A percentile compares a stretch with the other conserved stretches of the same genome.
Evolutionary conservation across 176 grass and related monocot species (phyloP).

Genomic region (Ensete ventricosum): DNA sequence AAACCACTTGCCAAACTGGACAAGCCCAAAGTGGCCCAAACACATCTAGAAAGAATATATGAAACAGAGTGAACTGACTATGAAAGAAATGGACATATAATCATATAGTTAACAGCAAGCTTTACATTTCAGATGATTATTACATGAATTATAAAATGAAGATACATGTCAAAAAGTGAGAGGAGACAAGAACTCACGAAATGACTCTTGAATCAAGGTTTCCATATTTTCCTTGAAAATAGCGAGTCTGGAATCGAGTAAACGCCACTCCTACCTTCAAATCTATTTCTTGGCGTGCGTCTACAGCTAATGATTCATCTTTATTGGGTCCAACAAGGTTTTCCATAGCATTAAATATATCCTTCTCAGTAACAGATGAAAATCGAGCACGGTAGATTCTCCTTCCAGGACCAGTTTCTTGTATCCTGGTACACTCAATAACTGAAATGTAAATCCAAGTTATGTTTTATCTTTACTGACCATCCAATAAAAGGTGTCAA

Average conservation of each 20-base stretch:
- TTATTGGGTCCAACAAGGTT: slow-evolving; percentile 80
- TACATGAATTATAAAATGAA: not conserved
- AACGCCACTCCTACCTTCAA: slow-evolving; percentile 96
- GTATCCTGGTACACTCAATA: slow-evolving; percentile 74
- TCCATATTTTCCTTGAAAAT: slow-evolving; percentile 96
- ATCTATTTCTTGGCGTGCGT: slow-evolving; percentile 97
- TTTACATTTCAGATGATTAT: not conserved
- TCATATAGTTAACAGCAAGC: not conserved
- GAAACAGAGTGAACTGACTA: no score
- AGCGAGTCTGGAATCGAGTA: slow-evolving; percentile 95
- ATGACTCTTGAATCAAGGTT: slow-evolving; percentile 99
- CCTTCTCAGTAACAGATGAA: slow-evolving; percentile 89
- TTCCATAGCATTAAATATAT: slow-evolving; percentile 72
- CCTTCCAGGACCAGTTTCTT: slow-evolving; percentile 65
- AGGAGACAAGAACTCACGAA: slow-evolving; percentile 66
- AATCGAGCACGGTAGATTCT: slow-evolving; percentile 83
- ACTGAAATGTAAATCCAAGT: slow-evolving; percentile 30
- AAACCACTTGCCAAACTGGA: no score
- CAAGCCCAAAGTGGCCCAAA: no score
- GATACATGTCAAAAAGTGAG: not conserved
- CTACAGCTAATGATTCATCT: slow-evolving; percentile 74
- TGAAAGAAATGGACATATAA: not conserved
- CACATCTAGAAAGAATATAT: no score
- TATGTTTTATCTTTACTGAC: not conserved
- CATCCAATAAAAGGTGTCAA: no score